Base-by-base conservation (phyloP, 768 basidiomycete species). In the Gyrodon lividus region DNA sequence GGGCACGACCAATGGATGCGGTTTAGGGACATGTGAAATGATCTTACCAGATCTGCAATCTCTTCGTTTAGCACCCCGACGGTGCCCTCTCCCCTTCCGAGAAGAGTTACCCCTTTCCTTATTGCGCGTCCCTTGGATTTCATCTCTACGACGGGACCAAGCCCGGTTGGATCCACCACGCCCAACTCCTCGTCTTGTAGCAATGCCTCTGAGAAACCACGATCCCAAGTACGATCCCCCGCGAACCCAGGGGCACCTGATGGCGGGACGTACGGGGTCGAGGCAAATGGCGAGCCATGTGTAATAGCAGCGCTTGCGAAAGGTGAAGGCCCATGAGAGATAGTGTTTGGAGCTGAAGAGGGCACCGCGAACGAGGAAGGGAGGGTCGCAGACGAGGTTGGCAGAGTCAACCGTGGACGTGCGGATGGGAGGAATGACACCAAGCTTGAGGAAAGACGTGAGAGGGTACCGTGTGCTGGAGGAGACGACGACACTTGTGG, bases 161-260 rank as follows among this genome's bases (percentile, higher is more conserved):
- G 65, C 66, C 84, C 79, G 10, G 81, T 73, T 1, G 56, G 54
- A 26, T 74, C 73, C 0, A 74, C 74, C 2, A 82, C 66, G 9
- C 73, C 69, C 22, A 39, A 53, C 30, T 63, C 57, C 31, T 63
- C 60, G 48, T 83, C 83, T 2, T 64, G 63, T 43, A 74, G 73
- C 34, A 82, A 64, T 26, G 73, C 72, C 2, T 71, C 73, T 0
- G 80, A 83, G 59, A 74, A 84, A 0, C 84, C 82, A 47, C 80
- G 83, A 65, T 92, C 83, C 90, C 90, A 82, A 10, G 63, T 74
- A 14, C 70, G 67, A 42, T 88, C 87, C 0, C 87, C 87, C 13
- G 68, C 74, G 58, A 86, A 91, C 5, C 89, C 92, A 0, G 91
- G 91, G 0, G 91, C 92, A n/a, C 91, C 83, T 46, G 62, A 71